Base-by-base conservation (phyloP, 2,329 filamentous ascomycete species). In the Ceratocystis alfenasii region DNA sequence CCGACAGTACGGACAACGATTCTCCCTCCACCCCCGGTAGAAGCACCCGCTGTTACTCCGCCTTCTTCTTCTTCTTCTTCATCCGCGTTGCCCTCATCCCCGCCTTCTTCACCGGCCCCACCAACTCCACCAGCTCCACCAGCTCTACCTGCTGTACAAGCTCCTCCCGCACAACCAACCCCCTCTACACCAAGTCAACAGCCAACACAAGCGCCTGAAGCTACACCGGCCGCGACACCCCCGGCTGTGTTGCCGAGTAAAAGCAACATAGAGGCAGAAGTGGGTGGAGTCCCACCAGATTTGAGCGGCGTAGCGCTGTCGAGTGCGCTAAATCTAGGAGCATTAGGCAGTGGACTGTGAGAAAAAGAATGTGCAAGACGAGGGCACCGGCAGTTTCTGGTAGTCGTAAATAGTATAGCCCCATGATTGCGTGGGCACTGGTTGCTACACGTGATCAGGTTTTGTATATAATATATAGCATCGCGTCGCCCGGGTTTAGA, bases 241-340 rank as follows among this genome's bases (percentile, higher is more conserved):
- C 71, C 71, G 1, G 67, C 71, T 7, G 69, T 70, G 7, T 69
- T 70, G 1, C 71, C 70, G 2, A 67, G 71, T 7, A 68, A 69
- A 17, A 70, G 28, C 44, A 41, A 30, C n/a, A 48, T 10, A 7
- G 44, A 15, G 17, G 44, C 41, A 17, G 22, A 6, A 6, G 25
- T 48, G 1, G 61, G 36, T 28, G 17, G 17, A 3, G 41, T n/a
- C n/a, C 60, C 71, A 0, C 74, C 79, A 66, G 73, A 79, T 68
- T 67, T 79, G 7, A 76, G 73, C 41, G 76, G 75, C 7, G 66
- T 80, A 67, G 74, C 72, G 5, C 72, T 81, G 61, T 77, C 73
- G 69, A 80, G 76, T 66, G 71, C 74, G 59, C 71, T 81, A 53
- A 73, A 77, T 62, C 71, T 81, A 10, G 79, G 79, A 36, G 79